Percentiles rank a stretch among this genome's conserved stretches.
Conservation (phyloP, 176 grass and related monocot species). For the Cocos nucifera region DNA sequence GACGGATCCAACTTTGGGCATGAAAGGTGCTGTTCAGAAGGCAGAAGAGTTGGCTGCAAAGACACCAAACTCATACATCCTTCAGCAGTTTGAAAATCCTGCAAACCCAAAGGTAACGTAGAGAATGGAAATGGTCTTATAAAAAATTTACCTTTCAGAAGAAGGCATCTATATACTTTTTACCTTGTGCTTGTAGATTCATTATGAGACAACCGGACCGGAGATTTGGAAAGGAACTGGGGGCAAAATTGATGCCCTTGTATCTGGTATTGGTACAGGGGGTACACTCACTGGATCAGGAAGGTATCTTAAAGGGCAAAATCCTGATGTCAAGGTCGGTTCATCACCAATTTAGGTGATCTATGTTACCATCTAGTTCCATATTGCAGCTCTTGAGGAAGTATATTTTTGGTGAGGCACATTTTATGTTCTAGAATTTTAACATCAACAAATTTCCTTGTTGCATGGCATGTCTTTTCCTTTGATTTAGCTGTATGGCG, state of each 20-base stretch:
- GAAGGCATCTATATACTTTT: no score
- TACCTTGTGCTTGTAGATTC: slow-evolving; percentile 41
- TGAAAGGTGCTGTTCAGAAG: slow-evolving; percentile 72
- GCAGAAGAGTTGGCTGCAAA: slow-evolving; percentile 62
- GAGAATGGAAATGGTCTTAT: no score
- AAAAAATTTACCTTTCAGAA: no score
- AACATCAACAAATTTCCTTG: no score
- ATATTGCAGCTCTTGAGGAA: no score
- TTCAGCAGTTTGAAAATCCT: slow-evolving; percentile 86
- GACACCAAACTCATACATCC: slow-evolving; percentile 67
- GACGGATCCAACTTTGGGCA: slow-evolving; percentile 64
- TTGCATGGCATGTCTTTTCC: background rate
- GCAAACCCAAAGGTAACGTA: slow-evolving; percentile 71
- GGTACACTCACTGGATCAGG: slow-evolving; percentile 78
- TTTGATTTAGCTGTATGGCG: slow-evolving; percentile 56
- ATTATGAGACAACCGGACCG: slow-evolving; percentile 91
- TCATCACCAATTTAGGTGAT: background rate
- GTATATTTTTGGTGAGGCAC: no score
- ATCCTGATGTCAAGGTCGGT: slow-evolving; percentile 58
- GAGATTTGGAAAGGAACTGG: slow-evolving; percentile 82
- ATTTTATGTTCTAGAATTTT: no score
- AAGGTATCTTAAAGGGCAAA: slow-evolving; percentile 58
- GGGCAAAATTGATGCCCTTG: slow-evolving; percentile 52
- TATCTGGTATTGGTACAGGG: slow-evolving; percentile 92
- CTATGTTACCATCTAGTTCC: no score